Base-by-base conservation (phyloP, 2,329 filamentous ascomycete species). In the Ophiostoma piceae region DNA sequence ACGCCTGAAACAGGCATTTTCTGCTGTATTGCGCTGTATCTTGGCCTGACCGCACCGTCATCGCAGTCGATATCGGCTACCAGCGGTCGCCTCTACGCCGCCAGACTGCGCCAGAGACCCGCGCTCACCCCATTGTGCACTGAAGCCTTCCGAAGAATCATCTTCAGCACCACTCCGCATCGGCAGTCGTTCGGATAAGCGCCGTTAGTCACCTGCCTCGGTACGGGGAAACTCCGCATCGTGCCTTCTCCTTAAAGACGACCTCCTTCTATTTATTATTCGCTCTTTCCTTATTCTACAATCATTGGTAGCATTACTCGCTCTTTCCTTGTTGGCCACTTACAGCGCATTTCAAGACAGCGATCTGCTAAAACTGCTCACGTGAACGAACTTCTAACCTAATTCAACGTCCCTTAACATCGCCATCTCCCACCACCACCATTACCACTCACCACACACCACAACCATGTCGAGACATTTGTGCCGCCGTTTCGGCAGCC, bases 391-490 rank as follows among this genome's bases (percentile, higher is more conserved):
- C 11, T 5, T 16, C 14, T 19, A 47, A 6, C 65, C 39, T 32
- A 11, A 14, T 8, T 11, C 43, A 12, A 26, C 65, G 37, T 47
- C 14, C 32, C 26, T 26, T 22, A 8, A 32, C 41, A n/a, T 32
- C 32, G 26, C 29, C 47, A 66, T 6, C 35, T 16, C 1, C 14
- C 14, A 16, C 22, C 22, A 32, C 16, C 16, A 43, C 47, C 39
- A 7, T 16, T 26, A 37, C 12, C 26, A 22, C 16, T 29, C 26
- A 29, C 26, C 26, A 29, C 26, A 1, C 35, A 32, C 47, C 12
- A 32, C 22, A 29, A 37, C 14, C 65, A 74, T 74, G 73, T 74
- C 73, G 60, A 72, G 71, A 69, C 57, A 71, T 43, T 41, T 73
- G 14, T 68, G 41, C 67, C 73, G 69, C 29, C 71, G 71, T 29